Conservation (phyloP, 768 basidiomycete genomes). For the Gloeopeniophorella convolvens region DNA sequence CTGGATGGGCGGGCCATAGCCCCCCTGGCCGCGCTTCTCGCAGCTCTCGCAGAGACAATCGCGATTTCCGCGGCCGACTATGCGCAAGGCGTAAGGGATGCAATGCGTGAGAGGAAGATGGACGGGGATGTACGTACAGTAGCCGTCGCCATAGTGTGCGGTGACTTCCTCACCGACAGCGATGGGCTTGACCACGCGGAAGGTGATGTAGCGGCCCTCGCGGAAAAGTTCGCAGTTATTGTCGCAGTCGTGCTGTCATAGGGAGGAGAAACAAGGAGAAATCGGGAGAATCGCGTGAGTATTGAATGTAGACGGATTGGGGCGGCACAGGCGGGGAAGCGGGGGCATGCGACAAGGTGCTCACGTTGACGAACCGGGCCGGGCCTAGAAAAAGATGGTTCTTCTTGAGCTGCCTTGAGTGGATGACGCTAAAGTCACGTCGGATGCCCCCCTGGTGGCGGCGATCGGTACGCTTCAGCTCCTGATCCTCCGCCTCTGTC, state of each 20-base stretch:
- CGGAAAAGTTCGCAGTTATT: slow-evolving; percentile 87
- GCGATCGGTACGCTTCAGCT: slow-evolving; percentile 76
- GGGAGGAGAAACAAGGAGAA: neutral
- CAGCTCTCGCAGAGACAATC: slow-evolving; percentile 85
- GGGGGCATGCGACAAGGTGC: slow-evolving; percentile 26
- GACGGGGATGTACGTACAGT: slow-evolving; percentile 53
- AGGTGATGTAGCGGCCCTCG: slow-evolving; percentile 85
- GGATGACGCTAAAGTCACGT: slow-evolving; percentile 86
- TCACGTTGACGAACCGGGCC: slow-evolving; percentile 87
- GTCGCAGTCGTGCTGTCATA: slow-evolving; percentile 74
- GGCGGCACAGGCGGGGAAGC: slow-evolving; percentile 9
- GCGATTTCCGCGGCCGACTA: slow-evolving; percentile 62
- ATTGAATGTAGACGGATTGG: slow-evolving; percentile 12
- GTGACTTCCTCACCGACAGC: slow-evolving; percentile 81
- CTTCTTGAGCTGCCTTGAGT: slow-evolving; percentile 87
- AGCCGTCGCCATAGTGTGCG: slow-evolving; percentile 86
- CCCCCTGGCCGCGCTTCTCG: slow-evolving; percentile 67
- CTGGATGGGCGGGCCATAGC: slow-evolving; percentile 53
- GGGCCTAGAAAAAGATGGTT: slow-evolving; percentile 88
- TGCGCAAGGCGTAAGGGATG: slow-evolving; percentile 27
- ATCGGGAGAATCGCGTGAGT: slow-evolving; percentile 15
- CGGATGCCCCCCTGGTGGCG: slow-evolving; percentile 58
- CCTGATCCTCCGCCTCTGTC: slow-evolving; percentile 79
- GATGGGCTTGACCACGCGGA: slow-evolving; percentile 74
- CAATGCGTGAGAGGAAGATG: slow-evolving; percentile 21